Base-by-base conservation (phyloP, 495 filamentous ascomycete genomes). In the Daldinia loculata region DNA sequence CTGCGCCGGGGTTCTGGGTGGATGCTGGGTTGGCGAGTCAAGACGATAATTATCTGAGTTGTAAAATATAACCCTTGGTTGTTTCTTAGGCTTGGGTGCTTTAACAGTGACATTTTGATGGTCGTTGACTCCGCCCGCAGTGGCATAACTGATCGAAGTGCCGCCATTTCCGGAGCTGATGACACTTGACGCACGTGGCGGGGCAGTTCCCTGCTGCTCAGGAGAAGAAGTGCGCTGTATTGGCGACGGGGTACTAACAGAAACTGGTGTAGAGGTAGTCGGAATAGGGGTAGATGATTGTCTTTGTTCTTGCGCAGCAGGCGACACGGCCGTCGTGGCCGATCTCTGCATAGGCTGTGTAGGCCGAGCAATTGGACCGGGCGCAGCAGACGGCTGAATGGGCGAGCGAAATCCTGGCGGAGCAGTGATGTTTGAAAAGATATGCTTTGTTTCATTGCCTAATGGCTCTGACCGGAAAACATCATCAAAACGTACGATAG, bases 51-150 rank as follows among this genome's bases (percentile, higher is more conserved):
- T 56, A 58, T 77, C 74, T 39, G 19, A 32, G 38, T 77, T 77
- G 41, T 74, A 76, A 66, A 39, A 70, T 56, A 71, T 62, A 66
- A 74, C 67, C 60, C 69, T 77, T 63, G 61, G 63, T 22, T 62
- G 66, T 61, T 77, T 77, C 61, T 77, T 77, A 27, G 75, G 66
- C 45, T 76, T 76, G 22, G 75, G 66, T n/a, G 64, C 59, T 67
- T 77, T 77, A 59, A 77, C 74, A 12, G 75, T 77, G 24, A 77
- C 74, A 53, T 77, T 77, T 65, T 77, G 75, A 65, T 63, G 66
- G 34, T 77, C 74, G 38, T 57, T 61, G 39, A 70, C 56, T 51
- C 75, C 75, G 27, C 75, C 75, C 3, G 75, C 75, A 29, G 74
- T 76, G 29, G 75, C 75, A 57, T 77, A 77, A 53, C 75, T 77